Conservation (phyloP, 768 basidiomycete species). For the Leccinum incarnatum region DNA sequence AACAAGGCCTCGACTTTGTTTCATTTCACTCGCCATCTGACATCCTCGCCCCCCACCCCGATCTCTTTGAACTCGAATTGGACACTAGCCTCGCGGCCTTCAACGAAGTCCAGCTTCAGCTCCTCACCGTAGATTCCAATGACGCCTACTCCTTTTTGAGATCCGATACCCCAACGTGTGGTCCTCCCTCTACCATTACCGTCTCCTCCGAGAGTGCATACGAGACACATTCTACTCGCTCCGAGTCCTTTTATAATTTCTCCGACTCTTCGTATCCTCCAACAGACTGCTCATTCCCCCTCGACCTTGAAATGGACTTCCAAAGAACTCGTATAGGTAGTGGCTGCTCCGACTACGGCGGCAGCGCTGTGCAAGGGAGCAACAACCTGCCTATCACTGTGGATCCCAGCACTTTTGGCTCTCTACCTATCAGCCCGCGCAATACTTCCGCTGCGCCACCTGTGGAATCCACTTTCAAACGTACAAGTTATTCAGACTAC, state of each 20-base stretch:
- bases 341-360: slow-evolving; percentile 52
- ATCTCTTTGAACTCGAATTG: slow-evolving; percentile 81
- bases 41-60: slow-evolving; percentile 74
- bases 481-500: slow-evolving; percentile 69
- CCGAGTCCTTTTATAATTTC: slow-evolving; percentile 70
- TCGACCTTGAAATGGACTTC: slow-evolving; percentile 76
- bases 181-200: slow-evolving; percentile 77
- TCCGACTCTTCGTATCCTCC: slow-evolving; percentile 50
- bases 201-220: slow-evolving; percentile 75
- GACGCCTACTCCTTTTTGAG: slow-evolving; percentile 64
- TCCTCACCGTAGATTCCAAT: slow-evolving; percentile 61
- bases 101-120: slow-evolving; percentile 60
- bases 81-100: slow-evolving; percentile 67
- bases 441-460: slow-evolving; percentile 41
- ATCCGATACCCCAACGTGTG: slow-evolving; percentile 60
- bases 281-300: slow-evolving; percentile 54
- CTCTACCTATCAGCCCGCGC: slow-evolving; percentile 56
- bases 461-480: slow-evolving; percentile 31
- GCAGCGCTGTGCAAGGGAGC: slow-evolving; percentile 34
- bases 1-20: slow-evolving; percentile 58
- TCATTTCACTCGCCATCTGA: slow-evolving; percentile 68
- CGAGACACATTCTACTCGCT: slow-evolving; percentile 65
- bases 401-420: slow-evolving; percentile 59
- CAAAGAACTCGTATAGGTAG: slow-evolving; percentile 52
- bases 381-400: slow-evolving; percentile 41